Percentiles rank a stretch among this genome's conserved stretches.
These are phyloP conservation scores for Bruguiera parviflora DNA, from an alignment of 345 rosid species.

Conservation along the genomic window DNA sequence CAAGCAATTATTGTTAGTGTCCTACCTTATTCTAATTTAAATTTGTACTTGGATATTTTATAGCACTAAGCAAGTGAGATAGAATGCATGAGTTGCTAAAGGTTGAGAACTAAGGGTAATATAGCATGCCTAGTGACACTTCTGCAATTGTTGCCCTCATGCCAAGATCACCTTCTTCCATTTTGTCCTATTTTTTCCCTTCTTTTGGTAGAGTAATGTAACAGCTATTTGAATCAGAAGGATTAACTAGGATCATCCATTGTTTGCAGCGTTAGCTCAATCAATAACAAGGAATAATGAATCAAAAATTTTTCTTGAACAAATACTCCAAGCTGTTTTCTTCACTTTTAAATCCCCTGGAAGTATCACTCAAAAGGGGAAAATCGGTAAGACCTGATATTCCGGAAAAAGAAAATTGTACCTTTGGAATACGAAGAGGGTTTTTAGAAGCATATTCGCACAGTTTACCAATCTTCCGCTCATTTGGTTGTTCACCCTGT, in stretches of 20 bases:
- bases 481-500: conserved; percentile 47
- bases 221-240: not conserved
- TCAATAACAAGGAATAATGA: not conserved
- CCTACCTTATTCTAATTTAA: too few species aligned
- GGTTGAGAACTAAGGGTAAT: too few species aligned
- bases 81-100: too few species aligned
- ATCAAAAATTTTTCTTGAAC: not conserved
- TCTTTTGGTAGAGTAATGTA: not conserved
- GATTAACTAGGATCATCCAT: not conserved
- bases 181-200: not conserved
- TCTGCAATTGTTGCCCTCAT: not conserved
- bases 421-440: conserved; percentile 76
- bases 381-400: not conserved
- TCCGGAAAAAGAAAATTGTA: conserved; percentile 1
- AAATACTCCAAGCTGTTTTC: not conserved
- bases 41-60: too few species aligned
- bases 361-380: too few species aligned
- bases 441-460: conserved; percentile 69
- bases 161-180: not conserved
- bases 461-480: conserved; percentile 44
- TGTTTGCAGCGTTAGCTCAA: not conserved
- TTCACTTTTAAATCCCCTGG: not conserved
- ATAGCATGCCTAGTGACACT: not conserved
- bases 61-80: too few species aligned
- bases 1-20: too few species aligned